These are phyloP conservation scores for Globisporangium paroecandrum DNA, from an alignment of 352 stramenopile species.

Conservation along the genomic window DNA sequence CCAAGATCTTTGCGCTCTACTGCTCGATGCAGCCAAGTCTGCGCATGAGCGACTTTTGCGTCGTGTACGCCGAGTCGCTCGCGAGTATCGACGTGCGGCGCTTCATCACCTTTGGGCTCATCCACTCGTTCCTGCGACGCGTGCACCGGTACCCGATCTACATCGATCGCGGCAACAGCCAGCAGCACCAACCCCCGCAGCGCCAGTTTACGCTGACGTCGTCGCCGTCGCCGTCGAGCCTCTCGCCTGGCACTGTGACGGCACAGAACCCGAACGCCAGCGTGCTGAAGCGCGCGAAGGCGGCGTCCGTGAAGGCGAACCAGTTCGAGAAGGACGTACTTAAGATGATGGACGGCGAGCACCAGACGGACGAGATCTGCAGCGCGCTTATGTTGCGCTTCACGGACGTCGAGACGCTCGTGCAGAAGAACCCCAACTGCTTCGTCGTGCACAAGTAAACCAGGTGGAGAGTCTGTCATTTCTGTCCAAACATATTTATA, in stretches of 20 bases:
- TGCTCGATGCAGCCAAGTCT: conserved; percentile 82
- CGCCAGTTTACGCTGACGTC: conserved; percentile 26
- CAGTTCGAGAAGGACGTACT: conserved; percentile 74
- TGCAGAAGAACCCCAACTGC: conserved; percentile 64
- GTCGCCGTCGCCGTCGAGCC: conserved; percentile 26
- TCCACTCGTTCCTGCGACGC: conserved; percentile 79
- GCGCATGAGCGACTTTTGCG: conserved; percentile 81
- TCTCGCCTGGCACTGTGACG: conserved; percentile 11
- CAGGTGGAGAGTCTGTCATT: neutral
- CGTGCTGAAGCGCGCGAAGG: conserved; percentile 36
- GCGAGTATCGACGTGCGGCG: conserved; percentile 68
- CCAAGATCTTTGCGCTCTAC: conserved; percentile 84
- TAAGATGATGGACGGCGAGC: conserved; percentile 76
- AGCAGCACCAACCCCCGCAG: conserved; percentile 16
- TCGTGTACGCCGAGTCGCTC: conserved; percentile 72
- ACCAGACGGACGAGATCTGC: conserved; percentile 86
- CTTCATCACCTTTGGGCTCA: conserved; percentile 87
- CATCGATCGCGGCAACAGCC: conserved; percentile 33
- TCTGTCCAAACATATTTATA: conserved; percentile 20
- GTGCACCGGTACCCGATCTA: conserved; percentile 84
- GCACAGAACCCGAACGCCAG: conserved; percentile 24
- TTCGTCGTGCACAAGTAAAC: conserved; percentile 71
- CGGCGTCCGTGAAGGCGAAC: conserved; percentile 34
- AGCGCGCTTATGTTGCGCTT: conserved; percentile 67
- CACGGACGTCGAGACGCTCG: conserved; percentile 57